These are phyloP conservation scores for Rosellinia necatrix DNA, from an alignment of 2,329 filamentous ascomycete species.

Conservation along the genomic window DNA sequence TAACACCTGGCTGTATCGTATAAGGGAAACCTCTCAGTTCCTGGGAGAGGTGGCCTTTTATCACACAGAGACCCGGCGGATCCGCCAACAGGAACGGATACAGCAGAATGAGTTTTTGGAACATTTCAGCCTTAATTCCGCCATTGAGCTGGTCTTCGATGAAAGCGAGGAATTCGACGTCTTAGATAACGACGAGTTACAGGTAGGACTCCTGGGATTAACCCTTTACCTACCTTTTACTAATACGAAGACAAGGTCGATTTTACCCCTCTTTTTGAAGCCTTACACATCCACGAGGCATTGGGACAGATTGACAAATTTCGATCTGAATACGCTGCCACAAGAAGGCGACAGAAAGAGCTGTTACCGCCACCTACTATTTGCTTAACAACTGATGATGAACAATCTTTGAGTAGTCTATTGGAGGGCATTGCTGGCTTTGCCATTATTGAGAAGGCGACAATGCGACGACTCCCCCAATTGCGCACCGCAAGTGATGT, in stretches of 20 bases:
- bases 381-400: conserved; percentile 79
- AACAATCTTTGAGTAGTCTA: conserved; percentile 83
- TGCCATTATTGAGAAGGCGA: conserved; percentile 93
- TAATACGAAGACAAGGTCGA: conserved; percentile 60
- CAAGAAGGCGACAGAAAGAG: conserved; percentile 88
- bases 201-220: conserved; percentile 41
- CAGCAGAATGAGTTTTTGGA: conserved; percentile 75
- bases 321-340: conserved; percentile 87
- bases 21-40: conserved; percentile 94
- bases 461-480: conserved; percentile 83
- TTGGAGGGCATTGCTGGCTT: conserved; percentile 95
- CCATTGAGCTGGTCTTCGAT: conserved; percentile 93
- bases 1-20: conserved; percentile 94
- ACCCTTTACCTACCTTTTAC: background rate
- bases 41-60: conserved; percentile 96
- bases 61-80: conserved; percentile 85
- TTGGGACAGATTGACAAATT: conserved; percentile 92
- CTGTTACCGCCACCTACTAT: conserved; percentile 79
- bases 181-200: conserved; percentile 90
- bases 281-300: conserved; percentile 93
- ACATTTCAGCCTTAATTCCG: conserved; percentile 91
- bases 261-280: conserved; percentile 93
- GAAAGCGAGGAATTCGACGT: conserved; percentile 96
- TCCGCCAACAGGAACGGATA: conserved; percentile 80
- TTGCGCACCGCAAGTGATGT: conserved; percentile 83